A percentile compares a stretch with the other conserved stretches of the same genome.
These are phyloP conservation scores for Cucumis hystrix DNA, from an alignment of 306 rosid species.

Conservation along the genomic window DNA sequence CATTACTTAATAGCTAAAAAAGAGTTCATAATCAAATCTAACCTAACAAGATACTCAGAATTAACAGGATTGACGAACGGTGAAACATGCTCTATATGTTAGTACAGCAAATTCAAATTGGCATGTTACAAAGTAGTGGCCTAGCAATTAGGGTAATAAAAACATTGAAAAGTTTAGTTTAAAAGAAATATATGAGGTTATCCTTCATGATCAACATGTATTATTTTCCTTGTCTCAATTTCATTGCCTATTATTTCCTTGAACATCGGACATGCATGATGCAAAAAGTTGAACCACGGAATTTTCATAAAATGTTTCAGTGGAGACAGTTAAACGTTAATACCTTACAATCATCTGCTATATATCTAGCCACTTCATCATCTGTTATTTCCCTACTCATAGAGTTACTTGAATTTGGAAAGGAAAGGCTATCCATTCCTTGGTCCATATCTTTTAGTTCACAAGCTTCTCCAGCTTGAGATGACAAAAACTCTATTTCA, in stretches of 20 bases:
- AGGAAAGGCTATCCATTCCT: conserved; percentile 15
- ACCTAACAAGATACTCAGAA: neutral
- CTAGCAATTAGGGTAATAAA: neutral
- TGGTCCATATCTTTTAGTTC: conserved; percentile 17
- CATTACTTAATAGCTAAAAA: neutral
- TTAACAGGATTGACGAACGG: neutral
- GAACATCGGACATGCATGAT: neutral
- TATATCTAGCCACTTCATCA: conserved; percentile 24
- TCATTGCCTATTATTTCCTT: neutral
- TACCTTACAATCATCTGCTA: conserved; percentile 31
- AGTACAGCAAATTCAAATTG: neutral
- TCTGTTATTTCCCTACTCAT: conserved; percentile 22
- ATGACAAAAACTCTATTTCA: conserved; percentile 25
- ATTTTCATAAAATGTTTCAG: neutral
- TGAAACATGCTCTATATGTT: neutral
- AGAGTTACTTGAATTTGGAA: conserved; percentile 14
- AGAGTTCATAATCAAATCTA: neutral
- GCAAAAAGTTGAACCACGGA: neutral
- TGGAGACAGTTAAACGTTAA: neutral
- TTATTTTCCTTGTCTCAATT: neutral
- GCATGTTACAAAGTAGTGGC: neutral
- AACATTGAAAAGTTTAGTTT: neutral
- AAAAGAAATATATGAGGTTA: neutral
- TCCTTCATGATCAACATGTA: neutral
- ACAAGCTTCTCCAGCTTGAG: conserved; percentile 23